phyloP scores from a whole-genome alignment of 495 filamentous ascomycete species.

The Aspergillus bridgeri region DNA sequence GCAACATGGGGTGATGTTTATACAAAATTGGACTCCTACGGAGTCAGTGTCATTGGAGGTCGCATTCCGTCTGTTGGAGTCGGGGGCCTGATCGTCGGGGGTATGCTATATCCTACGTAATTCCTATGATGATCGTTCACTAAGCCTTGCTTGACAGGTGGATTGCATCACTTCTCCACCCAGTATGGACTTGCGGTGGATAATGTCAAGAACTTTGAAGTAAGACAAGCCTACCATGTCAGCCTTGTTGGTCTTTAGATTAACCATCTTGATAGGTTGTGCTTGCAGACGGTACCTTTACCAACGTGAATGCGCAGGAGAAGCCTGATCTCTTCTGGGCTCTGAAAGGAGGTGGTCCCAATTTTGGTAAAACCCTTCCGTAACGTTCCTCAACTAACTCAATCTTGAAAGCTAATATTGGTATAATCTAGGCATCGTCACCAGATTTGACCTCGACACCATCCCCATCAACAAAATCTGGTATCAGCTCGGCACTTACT shows the following conservation, averaged over 20 bases:
- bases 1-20: background rate
- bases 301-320: too few species aligned
- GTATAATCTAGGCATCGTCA: slow-evolving; percentile 12
- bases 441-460: background rate
- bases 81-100: background rate
- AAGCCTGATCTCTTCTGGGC: slow-evolving; percentile 27
- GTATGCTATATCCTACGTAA: background rate
- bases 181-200: too few species aligned
- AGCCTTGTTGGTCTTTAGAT: too few species aligned
- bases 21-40: background rate
- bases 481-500: background rate
- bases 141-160: too few species aligned
- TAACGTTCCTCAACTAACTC: background rate
- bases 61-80: background rate
- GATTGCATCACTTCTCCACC: too few species aligned
- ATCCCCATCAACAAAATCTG: background rate
- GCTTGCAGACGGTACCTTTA: too few species aligned
- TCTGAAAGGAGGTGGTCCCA: slow-evolving; percentile 28
- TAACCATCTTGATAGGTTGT: too few species aligned
- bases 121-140: too few species aligned
- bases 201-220: too few species aligned
- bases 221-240: too few species aligned
- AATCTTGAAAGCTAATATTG: background rate
- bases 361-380: slow-evolving; percentile 26
- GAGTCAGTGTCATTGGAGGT: background rate